Evolutionary conservation across 148 eudicot genomes (phyloP).

Genomic region (Rheum nobile): DNA sequence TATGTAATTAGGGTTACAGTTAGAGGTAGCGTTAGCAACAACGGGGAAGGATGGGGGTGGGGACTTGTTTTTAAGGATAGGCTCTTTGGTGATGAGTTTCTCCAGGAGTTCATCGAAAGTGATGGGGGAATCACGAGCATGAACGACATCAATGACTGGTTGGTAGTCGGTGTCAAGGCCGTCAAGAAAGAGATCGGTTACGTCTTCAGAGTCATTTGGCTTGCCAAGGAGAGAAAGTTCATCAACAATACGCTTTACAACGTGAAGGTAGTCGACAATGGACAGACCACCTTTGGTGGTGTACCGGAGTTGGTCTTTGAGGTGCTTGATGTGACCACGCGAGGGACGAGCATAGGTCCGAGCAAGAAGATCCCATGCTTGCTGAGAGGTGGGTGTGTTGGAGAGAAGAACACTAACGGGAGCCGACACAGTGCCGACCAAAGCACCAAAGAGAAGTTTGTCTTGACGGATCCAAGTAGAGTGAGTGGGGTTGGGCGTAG

Average conservation of each 20-base stretch:
- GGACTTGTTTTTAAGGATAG: background rate
- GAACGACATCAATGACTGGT: background rate
- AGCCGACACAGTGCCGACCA: background rate
- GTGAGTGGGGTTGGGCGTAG: background rate
- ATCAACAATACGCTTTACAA: background rate
- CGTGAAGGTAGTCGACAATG: background rate
- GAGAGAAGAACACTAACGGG: background rate
- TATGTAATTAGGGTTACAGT: background rate
- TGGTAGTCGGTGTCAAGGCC: background rate
- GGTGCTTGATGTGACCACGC: background rate
- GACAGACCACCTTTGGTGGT: background rate
- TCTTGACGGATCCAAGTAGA: background rate
- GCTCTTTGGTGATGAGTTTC: conserved; percentile 2
- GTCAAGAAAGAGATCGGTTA: too few relatives aligned
- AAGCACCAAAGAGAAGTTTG: background rate
- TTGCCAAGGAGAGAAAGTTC: background rate
- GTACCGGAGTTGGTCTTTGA: background rate
- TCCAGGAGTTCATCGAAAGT: background rate
- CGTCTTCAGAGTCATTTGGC: background rate
- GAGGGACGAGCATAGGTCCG: background rate
- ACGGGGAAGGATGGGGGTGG: background rate
- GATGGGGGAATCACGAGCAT: conserved; percentile 6
- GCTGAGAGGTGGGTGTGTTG: background rate
- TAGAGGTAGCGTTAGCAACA: background rate
- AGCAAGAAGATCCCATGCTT: background rate